A percentile compares a stretch with the other conserved stretches of the same genome.
These are phyloP conservation scores for Ustulina deusta DNA, from an alignment of 2,329 filamentous ascomycete genomes.

Conservation along the genomic window DNA sequence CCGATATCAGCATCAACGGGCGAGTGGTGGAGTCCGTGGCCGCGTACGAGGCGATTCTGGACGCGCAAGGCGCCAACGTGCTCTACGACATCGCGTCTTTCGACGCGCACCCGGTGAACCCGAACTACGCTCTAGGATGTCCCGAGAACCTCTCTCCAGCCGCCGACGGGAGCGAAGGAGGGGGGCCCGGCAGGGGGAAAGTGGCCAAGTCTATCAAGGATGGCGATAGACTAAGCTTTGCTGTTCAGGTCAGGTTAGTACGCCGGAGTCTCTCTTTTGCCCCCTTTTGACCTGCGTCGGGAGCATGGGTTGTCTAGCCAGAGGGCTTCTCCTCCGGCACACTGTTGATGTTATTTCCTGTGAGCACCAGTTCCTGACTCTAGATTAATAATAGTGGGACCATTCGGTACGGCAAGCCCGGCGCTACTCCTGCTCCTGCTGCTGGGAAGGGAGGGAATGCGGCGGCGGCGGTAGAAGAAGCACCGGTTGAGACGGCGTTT, in stretches of 20 bases:
- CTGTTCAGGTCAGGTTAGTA: constrained; percentile 70
- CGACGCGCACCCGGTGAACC: constrained; percentile 83
- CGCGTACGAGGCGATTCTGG: constrained; percentile 76
- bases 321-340: background rate
- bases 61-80: constrained; percentile 63
- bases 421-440: constrained; percentile 52
- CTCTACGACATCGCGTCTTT: constrained; percentile 80
- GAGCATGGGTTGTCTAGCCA: background rate
- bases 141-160: constrained; percentile 55
- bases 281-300: no score
- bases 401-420: constrained; percentile 29
- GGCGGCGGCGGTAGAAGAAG: constrained; percentile 59
- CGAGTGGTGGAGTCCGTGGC: constrained; percentile 68
- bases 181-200: constrained; percentile 38
- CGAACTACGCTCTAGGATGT: constrained; percentile 70
- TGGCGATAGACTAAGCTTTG: constrained; percentile 73
- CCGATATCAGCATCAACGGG: constrained; percentile 86
- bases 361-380: background rate
- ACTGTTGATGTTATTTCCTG: background rate
- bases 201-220: constrained; percentile 50
- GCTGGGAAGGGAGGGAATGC: background rate
- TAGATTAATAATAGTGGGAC: constrained; percentile 11
- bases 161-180: constrained; percentile 1
- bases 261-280: background rate
- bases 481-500: constrained; percentile 70